Evolutionary conservation across 2,329 filamentous ascomycete species (phyloP), one percentile per base, ranked within the genome.

Genomic region (Fusarium sp.): DNA sequence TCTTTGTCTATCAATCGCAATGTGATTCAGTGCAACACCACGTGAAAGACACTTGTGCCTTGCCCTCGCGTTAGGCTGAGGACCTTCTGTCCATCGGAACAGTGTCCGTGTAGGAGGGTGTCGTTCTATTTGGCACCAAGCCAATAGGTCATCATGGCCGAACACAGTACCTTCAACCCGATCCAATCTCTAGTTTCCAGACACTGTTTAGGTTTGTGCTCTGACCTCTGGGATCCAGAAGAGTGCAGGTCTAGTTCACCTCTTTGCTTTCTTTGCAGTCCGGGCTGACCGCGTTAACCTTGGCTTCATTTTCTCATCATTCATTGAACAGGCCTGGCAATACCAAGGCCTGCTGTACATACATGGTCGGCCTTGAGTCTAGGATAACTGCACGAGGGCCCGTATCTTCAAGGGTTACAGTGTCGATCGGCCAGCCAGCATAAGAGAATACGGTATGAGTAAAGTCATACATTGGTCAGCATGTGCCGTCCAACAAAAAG

Each of bases 381-480:
- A 37, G 34, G 28, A 10, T 59, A 27, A n/a, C 49, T 53, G 54
- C 37, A 50, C 40, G 30, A 41, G 56, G 34, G 59, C 40, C 59
- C 66, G 49, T 59, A 28, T 55, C 34, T 69, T 48, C 56, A 70
- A 70, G 55, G 63, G 30, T 46, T 41, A 42, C 48, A 46, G 43
- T 66, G 63, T 66, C 61, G 63, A 66, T 66, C 63, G n/a, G 37
- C 48, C 21, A 60, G 54, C 57, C 43, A 56, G 42, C 53, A 66
- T 59, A 47, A 28, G 53, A 66, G 54, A 28, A 68, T 64, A 55
- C 53, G 46, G 47, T 63, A 65, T 55, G 40, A 54, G 51, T 37
- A 66, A 71, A 65, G 68, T 46, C 54, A 55, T 32, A 51, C 42
- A 70, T 63, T 59, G 67, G 65, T 68, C 63, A 60, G 55, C 54